Percentiles rank a stretch among this genome's conserved stretches.
These are phyloP conservation scores for Hyparrhenia diplandra DNA, from an alignment of 176 grass and related monocot species.

Conservation along the genomic window DNA sequence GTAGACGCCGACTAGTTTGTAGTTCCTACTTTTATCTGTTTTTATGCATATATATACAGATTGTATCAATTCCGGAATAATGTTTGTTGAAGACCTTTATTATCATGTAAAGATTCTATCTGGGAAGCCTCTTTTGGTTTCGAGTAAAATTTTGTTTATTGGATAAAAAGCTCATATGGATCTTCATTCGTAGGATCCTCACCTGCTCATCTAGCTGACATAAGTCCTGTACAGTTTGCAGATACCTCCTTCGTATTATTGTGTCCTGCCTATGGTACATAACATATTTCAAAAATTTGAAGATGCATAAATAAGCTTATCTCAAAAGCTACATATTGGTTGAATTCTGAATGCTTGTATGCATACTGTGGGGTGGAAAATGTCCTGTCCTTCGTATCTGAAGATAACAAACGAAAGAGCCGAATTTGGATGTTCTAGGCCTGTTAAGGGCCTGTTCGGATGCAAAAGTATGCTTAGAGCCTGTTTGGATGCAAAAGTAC, in stretches of 20 bases:
- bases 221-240: not conserved
- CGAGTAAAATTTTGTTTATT: conserved; percentile 22
- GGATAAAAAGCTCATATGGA: not conserved
- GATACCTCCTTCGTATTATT: not conserved
- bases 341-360: not conserved
- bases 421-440: not conserved
- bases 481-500: not conserved
- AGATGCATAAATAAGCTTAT: not conserved
- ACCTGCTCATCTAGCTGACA: not conserved
- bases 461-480: no score
- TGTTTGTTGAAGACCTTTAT: not conserved
- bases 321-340: not conserved
- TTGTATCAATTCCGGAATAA: no score
- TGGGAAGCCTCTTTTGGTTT: conserved; percentile 13
- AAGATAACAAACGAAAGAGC: not conserved
- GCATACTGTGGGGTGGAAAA: not conserved
- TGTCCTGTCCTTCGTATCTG: not conserved
- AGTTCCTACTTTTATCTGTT: conserved; percentile 12
- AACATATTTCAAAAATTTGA: not conserved
- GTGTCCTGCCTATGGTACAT: not conserved
- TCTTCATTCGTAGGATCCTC: not conserved
- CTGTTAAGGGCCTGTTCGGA: not conserved
- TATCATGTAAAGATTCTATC: conserved; percentile 26
- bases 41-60: not conserved
- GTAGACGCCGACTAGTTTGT: conserved; percentile 7